These are phyloP conservation scores for Podaxis carcinomalis DNA, from an alignment of 768 basidiomycete species.

Conservation along the genomic window DNA sequence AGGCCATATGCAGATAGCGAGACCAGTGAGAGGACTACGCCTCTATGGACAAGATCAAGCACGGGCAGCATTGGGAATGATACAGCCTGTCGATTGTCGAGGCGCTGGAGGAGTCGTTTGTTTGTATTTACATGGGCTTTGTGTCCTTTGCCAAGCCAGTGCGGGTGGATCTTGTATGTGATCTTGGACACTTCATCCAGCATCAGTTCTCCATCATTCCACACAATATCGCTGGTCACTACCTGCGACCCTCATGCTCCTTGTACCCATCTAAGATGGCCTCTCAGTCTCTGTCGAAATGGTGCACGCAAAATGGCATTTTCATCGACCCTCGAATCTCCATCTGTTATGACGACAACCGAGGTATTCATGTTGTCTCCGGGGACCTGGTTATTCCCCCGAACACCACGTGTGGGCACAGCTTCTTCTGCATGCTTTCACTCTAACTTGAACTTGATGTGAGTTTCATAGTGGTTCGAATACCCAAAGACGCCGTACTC, in stretches of 20 bases:
- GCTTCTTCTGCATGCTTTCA: neutral
- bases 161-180: too few relatives aligned
- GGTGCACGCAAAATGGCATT: constrained; percentile 45
- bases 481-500: constrained; percentile 59
- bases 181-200: neutral
- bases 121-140: neutral
- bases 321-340: constrained; percentile 42
- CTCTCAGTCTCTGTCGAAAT: constrained; percentile 23
- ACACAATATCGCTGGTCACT: neutral
- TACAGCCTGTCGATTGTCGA: too few relatives aligned
- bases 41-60: constrained; percentile 48
- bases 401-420: constrained; percentile 29
- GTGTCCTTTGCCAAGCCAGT: neutral
- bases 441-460: neutral
- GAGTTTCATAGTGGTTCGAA: constrained; percentile 49
- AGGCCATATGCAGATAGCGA: constrained; percentile 45
- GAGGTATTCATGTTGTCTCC: constrained; percentile 34
- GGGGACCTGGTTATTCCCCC: constrained; percentile 25
- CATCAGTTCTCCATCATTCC: neutral
- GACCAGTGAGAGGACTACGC: constrained; percentile 33
- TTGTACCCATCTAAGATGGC: too few relatives aligned
- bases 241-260: too few relatives aligned
- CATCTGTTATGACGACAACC: constrained; percentile 25
- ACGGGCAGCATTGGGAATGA: constrained; percentile 16
- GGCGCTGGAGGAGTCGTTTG: too few relatives aligned